Evolutionary conservation across 1,284 basidiomycete genomes (phyloP).

Genomic region (Pseudozyma sp.): DNA sequence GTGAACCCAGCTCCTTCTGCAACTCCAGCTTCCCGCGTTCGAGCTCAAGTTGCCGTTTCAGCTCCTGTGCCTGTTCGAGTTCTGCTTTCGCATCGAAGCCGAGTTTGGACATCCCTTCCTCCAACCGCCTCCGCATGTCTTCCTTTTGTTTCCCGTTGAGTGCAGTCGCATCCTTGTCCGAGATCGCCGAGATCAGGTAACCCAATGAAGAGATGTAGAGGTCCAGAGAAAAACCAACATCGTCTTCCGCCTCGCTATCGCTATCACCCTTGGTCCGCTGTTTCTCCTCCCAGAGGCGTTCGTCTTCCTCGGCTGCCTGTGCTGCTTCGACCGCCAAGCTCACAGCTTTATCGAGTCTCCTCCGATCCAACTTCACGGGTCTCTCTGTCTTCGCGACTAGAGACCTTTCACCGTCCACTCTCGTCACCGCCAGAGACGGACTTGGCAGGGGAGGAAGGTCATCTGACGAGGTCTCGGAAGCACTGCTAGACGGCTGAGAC

Average conservation of each 20-base stretch:
- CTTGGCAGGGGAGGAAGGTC: constrained; percentile 12
- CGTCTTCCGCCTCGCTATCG: constrained; percentile 25
- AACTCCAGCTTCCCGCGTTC: constrained; percentile 28
- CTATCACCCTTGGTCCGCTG: constrained; percentile 10
- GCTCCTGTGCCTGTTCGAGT: constrained; percentile 25
- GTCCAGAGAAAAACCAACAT: constrained; percentile 50
- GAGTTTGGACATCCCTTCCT: constrained; percentile 48
- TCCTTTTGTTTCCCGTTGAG: constrained; percentile 37
- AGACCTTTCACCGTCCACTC: constrained; percentile 1
- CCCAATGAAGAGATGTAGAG: constrained; percentile 54
- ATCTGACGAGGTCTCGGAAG: constrained; percentile 18
- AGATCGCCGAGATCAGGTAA: constrained; percentile 53
- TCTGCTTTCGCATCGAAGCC: constrained; percentile 45
- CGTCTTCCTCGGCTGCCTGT: constrained; percentile 53
- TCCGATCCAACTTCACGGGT: constrained; percentile 43
- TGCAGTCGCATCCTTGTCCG: constrained; percentile 39
- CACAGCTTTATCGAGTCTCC: constrained; percentile 54
- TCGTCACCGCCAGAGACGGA: constrained; percentile 12
- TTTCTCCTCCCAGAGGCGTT: constrained; percentile 38
- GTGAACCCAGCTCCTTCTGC: constrained; percentile 9
- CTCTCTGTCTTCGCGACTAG: constrained; percentile 8
- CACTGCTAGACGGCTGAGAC: constrained; percentile 18
- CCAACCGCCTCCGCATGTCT: constrained; percentile 38
- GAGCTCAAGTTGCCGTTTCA: constrained; percentile 41
- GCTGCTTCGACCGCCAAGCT: constrained; percentile 54